phyloP scores from a whole-genome alignment of 495 filamentous ascomycete species.

The Alectoria sarmentosa region DNA sequence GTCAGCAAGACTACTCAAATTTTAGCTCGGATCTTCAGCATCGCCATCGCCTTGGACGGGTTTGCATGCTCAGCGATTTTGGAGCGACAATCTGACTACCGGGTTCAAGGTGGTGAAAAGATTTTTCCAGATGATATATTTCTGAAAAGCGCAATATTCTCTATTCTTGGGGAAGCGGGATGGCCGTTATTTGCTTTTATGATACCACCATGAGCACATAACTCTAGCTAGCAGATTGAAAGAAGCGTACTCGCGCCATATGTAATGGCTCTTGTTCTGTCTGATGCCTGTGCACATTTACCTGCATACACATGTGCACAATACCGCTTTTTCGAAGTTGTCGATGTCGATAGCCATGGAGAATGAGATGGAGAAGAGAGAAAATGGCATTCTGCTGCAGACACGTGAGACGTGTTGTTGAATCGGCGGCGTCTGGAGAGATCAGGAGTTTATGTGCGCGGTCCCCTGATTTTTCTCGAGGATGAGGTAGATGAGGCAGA shows the following conservation, averaged over 20 bases:
- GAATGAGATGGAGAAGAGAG: no score
- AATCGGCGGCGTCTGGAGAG: no score
- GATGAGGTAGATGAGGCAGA: no score
- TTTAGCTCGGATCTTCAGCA: background rate
- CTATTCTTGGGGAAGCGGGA: background rate
- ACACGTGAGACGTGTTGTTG: no score
- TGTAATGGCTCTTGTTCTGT: no score
- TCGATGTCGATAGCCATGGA: no score
- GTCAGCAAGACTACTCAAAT: background rate
- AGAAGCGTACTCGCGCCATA: background rate
- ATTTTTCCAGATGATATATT: background rate
- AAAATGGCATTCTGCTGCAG: no score
- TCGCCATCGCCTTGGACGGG: background rate
- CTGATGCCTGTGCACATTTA: no score
- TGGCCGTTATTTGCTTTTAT: background rate
- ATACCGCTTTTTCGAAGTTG: no score
- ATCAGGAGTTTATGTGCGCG: no score
- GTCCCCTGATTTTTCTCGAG: no score
- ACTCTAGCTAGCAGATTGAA: background rate
- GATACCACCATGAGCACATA: background rate
- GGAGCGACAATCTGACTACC: background rate
- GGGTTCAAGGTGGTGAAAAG: background rate
- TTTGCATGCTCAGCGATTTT: background rate
- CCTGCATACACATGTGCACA: no score
- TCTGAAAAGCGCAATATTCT: background rate